Evolutionary conservation across 2,329 filamentous ascomycete species (phyloP).

Genomic region (Colletotrichum brevisporum): DNA sequence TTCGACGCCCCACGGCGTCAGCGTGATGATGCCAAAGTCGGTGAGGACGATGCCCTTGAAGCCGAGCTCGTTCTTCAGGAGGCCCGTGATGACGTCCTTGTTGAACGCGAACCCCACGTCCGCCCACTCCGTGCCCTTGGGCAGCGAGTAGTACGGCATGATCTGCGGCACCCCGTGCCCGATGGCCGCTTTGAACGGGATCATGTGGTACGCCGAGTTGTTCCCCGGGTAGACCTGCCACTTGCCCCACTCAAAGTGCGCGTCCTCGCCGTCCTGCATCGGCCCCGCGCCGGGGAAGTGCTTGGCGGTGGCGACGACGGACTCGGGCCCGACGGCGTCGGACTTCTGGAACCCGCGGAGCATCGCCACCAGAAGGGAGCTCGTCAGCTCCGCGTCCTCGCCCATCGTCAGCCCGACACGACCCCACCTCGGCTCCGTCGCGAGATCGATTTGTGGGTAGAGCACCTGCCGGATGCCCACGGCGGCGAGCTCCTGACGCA

Average conservation of each 20-base stretch:
- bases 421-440: neutral
- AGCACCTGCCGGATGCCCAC: slow-evolving; percentile 15
- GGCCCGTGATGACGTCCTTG: slow-evolving; percentile 63
- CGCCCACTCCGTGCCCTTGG: neutral
- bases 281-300: slow-evolving; percentile 15
- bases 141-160: neutral
- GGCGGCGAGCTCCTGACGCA: slow-evolving; percentile 6
- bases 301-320: neutral
- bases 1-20: slow-evolving; percentile 64
- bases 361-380: neutral
- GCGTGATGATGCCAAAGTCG: slow-evolving; percentile 67
- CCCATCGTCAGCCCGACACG: neutral
- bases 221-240: neutral
- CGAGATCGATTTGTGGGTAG: slow-evolving; percentile 15
- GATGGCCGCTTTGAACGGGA: slow-evolving; percentile 5
- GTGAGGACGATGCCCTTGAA: slow-evolving; percentile 65
- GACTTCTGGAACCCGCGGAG: neutral
- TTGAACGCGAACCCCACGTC: slow-evolving; percentile 62
- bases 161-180: neutral
- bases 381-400: slow-evolving; percentile 6
- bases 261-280: slow-evolving; percentile 11
- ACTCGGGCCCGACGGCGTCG: neutral
- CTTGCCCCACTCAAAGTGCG: slow-evolving; percentile 5
- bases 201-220: neutral
- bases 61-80: slow-evolving; percentile 61